Percentiles rank a stretch among this genome's conserved stretches.
Conservation (phyloP, 176 grass and related monocot species). For the Musa itinerans region DNA sequence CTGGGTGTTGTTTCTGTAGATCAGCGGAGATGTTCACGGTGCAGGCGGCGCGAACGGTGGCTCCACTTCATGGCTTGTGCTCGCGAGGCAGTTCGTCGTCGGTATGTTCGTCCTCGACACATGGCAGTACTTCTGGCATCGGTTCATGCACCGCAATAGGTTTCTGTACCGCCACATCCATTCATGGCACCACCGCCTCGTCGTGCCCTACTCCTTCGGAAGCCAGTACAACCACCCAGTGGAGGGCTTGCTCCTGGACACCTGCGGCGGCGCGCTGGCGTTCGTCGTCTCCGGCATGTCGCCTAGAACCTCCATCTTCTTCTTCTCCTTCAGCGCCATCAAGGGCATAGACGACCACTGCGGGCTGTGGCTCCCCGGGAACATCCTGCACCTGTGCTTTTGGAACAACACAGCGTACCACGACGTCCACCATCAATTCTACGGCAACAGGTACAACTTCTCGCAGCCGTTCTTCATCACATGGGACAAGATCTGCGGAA, state of each 20-base stretch:
- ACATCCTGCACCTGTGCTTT: not conserved
- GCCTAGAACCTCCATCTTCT: not conserved
- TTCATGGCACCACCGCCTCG: constrained; percentile 69
- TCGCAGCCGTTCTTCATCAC: not conserved
- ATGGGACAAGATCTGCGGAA: not conserved
- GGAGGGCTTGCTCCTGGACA: constrained; percentile 78
- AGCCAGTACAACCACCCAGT: constrained; percentile 86
- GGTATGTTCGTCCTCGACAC: constrained; percentile 72
- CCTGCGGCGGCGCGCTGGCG: constrained; percentile 62
- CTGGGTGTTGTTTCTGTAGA: not conserved
- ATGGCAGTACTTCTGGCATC: constrained; percentile 93
- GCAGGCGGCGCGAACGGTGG: not conserved
- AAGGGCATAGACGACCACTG: not conserved
- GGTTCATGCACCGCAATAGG: constrained; percentile 85
- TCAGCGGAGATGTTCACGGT: not conserved
- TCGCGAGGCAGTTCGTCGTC: not conserved
- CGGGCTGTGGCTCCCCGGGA: not conserved
- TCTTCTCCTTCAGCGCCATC: not conserved
- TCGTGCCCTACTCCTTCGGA: constrained; percentile 79
- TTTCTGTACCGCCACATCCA: constrained; percentile 78
- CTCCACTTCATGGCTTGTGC: not conserved
- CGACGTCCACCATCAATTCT: not conserved
- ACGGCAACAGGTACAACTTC: not conserved
- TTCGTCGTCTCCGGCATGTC: constrained; percentile 79
- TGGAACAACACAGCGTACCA: not conserved